Evolutionary conservation across 2,329 filamentous ascomycete species (phyloP), one percentile per base, ranked within the genome.

Genomic region (Cladorrhinum sp.): DNA sequence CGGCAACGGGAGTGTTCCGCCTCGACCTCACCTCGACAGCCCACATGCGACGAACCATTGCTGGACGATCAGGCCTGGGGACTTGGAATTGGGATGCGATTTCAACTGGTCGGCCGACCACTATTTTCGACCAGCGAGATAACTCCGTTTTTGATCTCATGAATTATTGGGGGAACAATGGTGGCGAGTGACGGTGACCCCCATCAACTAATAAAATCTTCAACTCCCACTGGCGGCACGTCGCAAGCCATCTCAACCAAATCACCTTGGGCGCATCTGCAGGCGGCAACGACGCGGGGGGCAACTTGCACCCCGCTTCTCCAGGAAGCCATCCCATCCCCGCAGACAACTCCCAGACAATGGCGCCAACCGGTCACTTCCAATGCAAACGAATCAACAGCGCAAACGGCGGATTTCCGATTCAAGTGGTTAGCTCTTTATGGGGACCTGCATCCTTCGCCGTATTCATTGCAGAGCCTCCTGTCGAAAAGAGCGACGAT

Each of bases 381-480:
- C 24, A 18, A 16, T 12, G 57, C 59, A 63, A 62, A 62, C 64
- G 57, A 62, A 61, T 59, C 24, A 48, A 33, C n/a, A 50, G 33
- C 33, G 51, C 61, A 65, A 59, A 65, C 59, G 57, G 51, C 55
- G 48, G 28, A 21, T 24, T 48, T 46, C 50, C 33, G 24, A 6
- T 53, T 56, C 51, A 28, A 51, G 30, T 55, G 54, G 58, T 30
- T 30, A 56, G 26, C 42, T 46, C n/a, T 21, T 49, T 28, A 18
- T 26, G 21, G 18, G 7, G 18, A n/a, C 28, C 21, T 36, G 28
- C 52, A 54, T 24, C 30, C 28, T 10, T 30, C 12, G 28, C n/a
- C n/a, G n/a, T n/a, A n/a, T n/a, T n/a, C n/a, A n/a, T n/a, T n/a
- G n/a, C n/a, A n/a, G n/a, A n/a, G n/a, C n/a, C n/a, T n/a, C n/a